These are phyloP conservation scores for Colletotrichum simmondsii DNA, from an alignment of 2,329 filamentous ascomycete species.

Conservation along the genomic window DNA sequence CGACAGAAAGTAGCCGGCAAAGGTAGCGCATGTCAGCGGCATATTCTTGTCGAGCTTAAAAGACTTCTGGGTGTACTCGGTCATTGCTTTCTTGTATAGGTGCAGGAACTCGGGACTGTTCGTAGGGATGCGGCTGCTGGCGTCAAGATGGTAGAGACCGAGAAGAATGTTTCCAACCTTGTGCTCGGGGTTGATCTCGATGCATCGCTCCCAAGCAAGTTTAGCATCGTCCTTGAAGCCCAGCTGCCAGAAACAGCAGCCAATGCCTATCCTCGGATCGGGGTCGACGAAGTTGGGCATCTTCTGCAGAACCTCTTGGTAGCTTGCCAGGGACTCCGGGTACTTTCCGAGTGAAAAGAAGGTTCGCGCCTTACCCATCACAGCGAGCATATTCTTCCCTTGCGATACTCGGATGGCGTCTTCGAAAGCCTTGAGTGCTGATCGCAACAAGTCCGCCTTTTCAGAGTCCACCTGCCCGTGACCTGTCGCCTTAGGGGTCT, in stretches of 20 bases:
- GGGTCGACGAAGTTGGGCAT: constrained; percentile 91
- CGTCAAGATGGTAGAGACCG: constrained; percentile 88
- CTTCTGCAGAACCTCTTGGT: constrained; percentile 87
- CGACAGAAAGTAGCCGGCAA: constrained; percentile 89
- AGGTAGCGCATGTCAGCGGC: constrained; percentile 89
- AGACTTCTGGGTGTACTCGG: constrained; percentile 90
- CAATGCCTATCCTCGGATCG: constrained; percentile 94
- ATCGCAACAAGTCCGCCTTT: constrained; percentile 80
- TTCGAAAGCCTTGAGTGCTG: constrained; percentile 93
- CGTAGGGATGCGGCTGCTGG: constrained; percentile 83
- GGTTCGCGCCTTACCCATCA: constrained; percentile 89
- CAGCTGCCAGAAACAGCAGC: constrained; percentile 96
- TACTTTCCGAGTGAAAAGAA: constrained; percentile 89
- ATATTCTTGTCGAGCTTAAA: constrained; percentile 94
- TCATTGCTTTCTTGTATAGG: constrained; percentile 94
- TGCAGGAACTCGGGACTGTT: constrained; percentile 86
- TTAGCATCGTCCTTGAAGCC: constrained; percentile 95
- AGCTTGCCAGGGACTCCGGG: constrained; percentile 82
- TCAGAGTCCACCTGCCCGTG: constrained; percentile 76
- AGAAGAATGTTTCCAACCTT: constrained; percentile 92
- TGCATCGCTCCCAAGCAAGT: constrained; percentile 85
- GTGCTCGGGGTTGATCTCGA: constrained; percentile 84
- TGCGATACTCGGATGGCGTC: constrained; percentile 88
- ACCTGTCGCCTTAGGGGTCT: constrained; percentile 76
- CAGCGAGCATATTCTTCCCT: constrained; percentile 89